Conservation (phyloP, 192 early-diverging fungal species). For the Entomortierella beljakovae region DNA sequence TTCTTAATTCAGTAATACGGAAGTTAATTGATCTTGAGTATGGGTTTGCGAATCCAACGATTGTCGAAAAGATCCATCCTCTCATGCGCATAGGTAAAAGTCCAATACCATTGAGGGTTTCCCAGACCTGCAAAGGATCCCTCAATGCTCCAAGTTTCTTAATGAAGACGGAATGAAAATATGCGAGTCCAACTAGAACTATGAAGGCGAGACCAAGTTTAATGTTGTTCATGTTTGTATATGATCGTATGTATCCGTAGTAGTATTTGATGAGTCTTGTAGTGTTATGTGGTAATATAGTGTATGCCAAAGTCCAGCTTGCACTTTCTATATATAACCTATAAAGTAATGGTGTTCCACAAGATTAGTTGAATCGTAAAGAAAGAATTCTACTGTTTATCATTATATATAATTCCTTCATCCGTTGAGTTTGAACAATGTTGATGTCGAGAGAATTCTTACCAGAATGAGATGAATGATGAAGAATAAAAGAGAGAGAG, state of each 20-base stretch:
- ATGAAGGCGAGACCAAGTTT: background rate
- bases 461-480: too few relatives aligned
- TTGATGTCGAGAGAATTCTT: too few relatives aligned
- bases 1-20: slow-evolving; percentile 63
- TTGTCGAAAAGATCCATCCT: slow-evolving; percentile 59
- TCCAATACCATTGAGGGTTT: slow-evolving; percentile 58
- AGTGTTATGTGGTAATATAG: background rate
- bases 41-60: slow-evolving; percentile 60
- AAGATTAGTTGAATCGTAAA: too few relatives aligned
- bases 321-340: background rate
- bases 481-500: background rate
- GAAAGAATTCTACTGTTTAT: too few relatives aligned
- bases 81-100: slow-evolving; percentile 58
- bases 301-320: background rate
- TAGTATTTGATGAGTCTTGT: background rate
- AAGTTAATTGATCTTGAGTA: slow-evolving; percentile 65
- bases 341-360: too few relatives aligned
- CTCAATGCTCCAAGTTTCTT: slow-evolving; percentile 45
- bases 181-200: slow-evolving; percentile 5
- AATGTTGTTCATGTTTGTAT: background rate
- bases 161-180: slow-evolving; percentile 7
- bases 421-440: background rate
- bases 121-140: slow-evolving; percentile 63
- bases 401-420: too few relatives aligned
- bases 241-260: background rate